Conservation (phyloP, 768 basidiomycete species). For the Solioccasus polychromus region DNA sequence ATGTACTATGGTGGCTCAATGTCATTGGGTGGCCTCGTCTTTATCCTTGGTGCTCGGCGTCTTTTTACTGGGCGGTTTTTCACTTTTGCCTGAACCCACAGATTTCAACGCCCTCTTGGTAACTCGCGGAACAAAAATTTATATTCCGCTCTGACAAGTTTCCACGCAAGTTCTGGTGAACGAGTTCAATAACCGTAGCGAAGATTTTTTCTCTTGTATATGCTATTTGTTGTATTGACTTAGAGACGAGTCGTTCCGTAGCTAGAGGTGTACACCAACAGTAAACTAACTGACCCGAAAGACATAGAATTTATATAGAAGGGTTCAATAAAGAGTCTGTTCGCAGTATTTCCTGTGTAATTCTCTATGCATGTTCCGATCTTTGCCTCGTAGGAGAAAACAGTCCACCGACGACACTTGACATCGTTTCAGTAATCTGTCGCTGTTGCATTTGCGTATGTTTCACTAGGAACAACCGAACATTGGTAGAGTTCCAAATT, state of each 20-base stretch:
- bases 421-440: conserved; percentile 75
- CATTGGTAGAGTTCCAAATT: conserved; percentile 88
- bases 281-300: not conserved
- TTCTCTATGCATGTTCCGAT: conserved; percentile 24
- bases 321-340: not conserved
- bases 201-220: not conserved
- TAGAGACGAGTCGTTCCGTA: not conserved
- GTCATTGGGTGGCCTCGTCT: conserved; percentile 22
- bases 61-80: conserved; percentile 7
- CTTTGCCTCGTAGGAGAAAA: conserved; percentile 44
- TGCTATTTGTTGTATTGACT: not conserved
- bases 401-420: conserved; percentile 78
- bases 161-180: too few species aligned
- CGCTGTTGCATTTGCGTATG: conserved; percentile 69
- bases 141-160: not conserved
- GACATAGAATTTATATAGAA: not conserved
- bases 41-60: conserved; percentile 15
- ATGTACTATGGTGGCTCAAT: conserved; percentile 31
- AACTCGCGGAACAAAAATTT: too few species aligned
- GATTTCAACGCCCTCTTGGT: not conserved
- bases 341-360: not conserved
- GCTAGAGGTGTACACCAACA: not conserved
- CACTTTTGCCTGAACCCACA: conserved; percentile 9
- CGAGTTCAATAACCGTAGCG: too few species aligned
- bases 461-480: conserved; percentile 89